Evolutionary conservation across 305 asterid genomes (phyloP).

Genomic region (Andrographis paniculata): DNA sequence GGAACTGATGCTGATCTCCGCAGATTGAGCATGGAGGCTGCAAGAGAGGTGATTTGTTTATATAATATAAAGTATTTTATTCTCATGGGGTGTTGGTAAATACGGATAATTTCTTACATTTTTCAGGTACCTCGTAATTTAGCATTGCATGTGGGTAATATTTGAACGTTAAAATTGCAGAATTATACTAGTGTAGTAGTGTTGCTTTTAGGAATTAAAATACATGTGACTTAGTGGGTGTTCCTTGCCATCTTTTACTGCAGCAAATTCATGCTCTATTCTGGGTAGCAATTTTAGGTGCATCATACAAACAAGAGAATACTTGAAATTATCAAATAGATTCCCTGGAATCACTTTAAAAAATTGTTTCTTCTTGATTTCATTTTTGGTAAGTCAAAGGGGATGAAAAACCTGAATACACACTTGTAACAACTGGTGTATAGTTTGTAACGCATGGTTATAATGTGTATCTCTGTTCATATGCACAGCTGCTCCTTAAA

Average conservation of each 20-base stretch:
- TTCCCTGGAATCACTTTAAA: slow-evolving; percentile 1
- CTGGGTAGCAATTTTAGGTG: too few relatives aligned
- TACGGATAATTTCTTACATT: background rate
- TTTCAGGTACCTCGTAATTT: background rate
- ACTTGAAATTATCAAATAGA: slow-evolving; percentile 12
- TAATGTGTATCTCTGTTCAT: slow-evolving; percentile 11
- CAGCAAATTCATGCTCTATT: too few relatives aligned
- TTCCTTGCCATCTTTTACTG: too few relatives aligned
- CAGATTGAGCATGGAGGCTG: slow-evolving; percentile 99
- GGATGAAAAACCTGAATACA: too few relatives aligned
- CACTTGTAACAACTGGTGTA: too few relatives aligned
- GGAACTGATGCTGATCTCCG: slow-evolving; percentile 99
- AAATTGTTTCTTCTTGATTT: too few relatives aligned
- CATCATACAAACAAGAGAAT: background rate
- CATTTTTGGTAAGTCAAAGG: too few relatives aligned
- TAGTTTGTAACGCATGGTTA: too few relatives aligned
- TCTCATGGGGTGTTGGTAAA: background rate
- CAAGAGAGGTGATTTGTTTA: slow-evolving; percentile 67
- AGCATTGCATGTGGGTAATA: slow-evolving; percentile 4
- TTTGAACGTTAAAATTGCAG: slow-evolving; percentile 7
- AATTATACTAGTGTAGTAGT: background rate
- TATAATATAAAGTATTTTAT: slow-evolving; percentile 6
- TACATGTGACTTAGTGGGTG: too few relatives aligned
- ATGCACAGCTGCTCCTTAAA: slow-evolving; percentile 76
- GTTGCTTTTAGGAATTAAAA: background rate